Conservation (phyloP, 2,329 filamentous ascomycete species). For the Zalaria sp. region DNA sequence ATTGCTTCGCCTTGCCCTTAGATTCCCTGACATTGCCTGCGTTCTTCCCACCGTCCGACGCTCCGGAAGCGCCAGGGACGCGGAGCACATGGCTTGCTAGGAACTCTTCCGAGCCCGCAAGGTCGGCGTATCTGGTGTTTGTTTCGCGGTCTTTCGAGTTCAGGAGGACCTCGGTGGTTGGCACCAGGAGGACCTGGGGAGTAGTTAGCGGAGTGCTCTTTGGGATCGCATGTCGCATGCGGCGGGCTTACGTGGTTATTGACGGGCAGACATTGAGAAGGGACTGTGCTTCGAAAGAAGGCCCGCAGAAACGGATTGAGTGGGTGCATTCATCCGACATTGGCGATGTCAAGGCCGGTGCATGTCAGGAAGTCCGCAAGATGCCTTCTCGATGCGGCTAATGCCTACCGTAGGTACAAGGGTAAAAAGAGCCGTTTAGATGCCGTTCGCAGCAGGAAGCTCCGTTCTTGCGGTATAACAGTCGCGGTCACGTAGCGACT, state of each 20-base stretch:
- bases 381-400: too few species aligned
- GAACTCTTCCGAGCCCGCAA: conserved; percentile 85
- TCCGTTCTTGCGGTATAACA: too few species aligned
- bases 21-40: conserved; percentile 56
- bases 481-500: too few species aligned
- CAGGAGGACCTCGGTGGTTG: conserved; percentile 81
- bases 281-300: conserved; percentile 94
- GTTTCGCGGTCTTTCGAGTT: conserved; percentile 79
- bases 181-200: conserved; percentile 66
- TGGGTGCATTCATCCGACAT: conserved; percentile 58
- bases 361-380: not conserved
- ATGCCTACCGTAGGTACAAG: too few species aligned
- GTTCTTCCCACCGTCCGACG: conserved; percentile 32
- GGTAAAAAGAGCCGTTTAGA: too few species aligned
- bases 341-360: not conserved
- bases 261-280: conserved; percentile 77
- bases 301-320: conserved; percentile 96
- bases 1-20: conserved; percentile 86
- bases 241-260: conserved; percentile 57
- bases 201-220: conserved; percentile 5
- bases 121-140: conserved; percentile 60
- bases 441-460: too few species aligned
- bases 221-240: not conserved
- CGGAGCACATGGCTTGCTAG: conserved; percentile 92
- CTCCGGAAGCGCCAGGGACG: conserved; percentile 45